Evolutionary conservation across 106 monocot genomes (phyloP).

Genomic region (Narthecium ossifragum): DNA sequence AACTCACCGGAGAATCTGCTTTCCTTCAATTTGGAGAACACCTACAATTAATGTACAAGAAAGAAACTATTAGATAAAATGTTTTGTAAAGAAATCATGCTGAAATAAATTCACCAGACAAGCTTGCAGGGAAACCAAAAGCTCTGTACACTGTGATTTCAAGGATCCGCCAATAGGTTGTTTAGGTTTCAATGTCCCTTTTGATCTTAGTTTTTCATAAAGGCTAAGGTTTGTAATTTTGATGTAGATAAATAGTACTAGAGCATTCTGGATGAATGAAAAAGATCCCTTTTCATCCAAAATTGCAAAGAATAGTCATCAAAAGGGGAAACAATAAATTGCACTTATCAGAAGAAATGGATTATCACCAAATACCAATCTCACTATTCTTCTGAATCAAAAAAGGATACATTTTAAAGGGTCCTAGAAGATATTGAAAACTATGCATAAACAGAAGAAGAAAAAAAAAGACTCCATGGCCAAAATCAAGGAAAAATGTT

Average conservation of each 20-base stretch:
- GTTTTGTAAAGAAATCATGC: neutral
- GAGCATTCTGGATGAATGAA: no score
- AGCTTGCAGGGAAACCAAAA: neutral
- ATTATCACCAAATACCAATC: neutral
- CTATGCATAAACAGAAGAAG: neutral
- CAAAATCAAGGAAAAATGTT: no score
- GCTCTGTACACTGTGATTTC: neutral
- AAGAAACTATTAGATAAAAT: neutral
- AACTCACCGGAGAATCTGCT: slow-evolving; percentile 69
- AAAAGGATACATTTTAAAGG: neutral
- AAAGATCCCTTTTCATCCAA: no score
- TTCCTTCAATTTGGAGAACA: slow-evolving; percentile 79
- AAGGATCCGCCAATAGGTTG: no score
- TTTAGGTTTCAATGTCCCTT: no score
- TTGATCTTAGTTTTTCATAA: no score
- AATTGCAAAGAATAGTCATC: no score
- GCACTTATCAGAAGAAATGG: neutral
- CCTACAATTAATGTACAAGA: slow-evolving; percentile 31
- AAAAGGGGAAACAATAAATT: neutral
- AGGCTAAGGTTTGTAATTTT: no score
- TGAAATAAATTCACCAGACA: neutral
- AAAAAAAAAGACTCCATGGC: neutral
- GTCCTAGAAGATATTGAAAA: neutral
- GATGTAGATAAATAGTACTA: no score
- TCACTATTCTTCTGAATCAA: neutral